phyloP scores from a whole-genome alignment of 2,329 filamentous ascomycete species.

The Orbilia oligospora region DNA sequence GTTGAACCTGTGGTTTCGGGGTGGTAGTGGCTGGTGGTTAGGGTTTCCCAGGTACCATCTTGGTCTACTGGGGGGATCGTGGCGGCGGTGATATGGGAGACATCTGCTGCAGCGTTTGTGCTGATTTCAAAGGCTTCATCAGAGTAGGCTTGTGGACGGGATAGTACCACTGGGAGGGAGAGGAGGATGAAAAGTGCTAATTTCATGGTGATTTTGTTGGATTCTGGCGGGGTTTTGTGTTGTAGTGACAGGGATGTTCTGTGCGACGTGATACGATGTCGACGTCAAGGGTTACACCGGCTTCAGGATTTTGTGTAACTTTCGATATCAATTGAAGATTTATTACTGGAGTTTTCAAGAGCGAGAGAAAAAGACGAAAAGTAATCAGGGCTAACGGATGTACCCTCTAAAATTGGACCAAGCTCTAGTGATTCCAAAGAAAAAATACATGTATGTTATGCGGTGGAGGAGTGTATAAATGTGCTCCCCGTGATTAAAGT shows the following conservation, averaged over 20 bases:
- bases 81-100: conserved; percentile 23
- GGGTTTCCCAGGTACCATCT: conserved; percentile 29
- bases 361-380: too few relatives aligned
- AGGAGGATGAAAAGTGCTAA: not conserved
- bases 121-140: conserved; percentile 18
- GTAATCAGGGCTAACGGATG: not conserved
- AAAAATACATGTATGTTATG: not conserved
- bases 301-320: not conserved
- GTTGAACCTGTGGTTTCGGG: not conserved
- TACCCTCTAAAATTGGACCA: not conserved
- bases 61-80: conserved; percentile 26
- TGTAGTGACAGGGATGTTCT: conserved; percentile 5
- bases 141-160: conserved; percentile 42
- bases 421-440: not conserved
- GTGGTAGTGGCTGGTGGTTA: conserved; percentile 16
- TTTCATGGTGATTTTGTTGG: conserved; percentile 35
- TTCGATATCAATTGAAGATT: too few relatives aligned
- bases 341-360: not conserved
- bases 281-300: not conserved
- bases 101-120: conserved; percentile 14
- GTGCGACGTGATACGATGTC: not conserved
- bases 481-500: conserved; percentile 10
- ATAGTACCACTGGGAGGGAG: conserved; percentile 10
- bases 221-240: conserved; percentile 35
- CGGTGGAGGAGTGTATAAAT: conserved; percentile 4